Conservation (phyloP, 139 green algal genomes). For the Volvox reticuliferus region DNA sequence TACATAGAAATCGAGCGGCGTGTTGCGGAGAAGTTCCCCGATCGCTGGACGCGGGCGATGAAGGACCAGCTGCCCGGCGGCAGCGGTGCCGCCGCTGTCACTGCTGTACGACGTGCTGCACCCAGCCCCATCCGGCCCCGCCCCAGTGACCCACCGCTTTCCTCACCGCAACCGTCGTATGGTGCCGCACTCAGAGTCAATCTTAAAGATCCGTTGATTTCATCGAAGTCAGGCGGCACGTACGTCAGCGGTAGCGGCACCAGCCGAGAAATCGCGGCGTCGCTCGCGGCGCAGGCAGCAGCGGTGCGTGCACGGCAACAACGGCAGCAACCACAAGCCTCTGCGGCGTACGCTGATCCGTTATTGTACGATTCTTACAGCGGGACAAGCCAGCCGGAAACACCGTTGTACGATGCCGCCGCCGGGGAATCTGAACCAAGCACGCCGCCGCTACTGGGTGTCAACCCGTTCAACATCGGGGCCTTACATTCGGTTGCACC, state of each 20-base stretch:
- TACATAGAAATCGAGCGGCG: slow-evolving; percentile 60
- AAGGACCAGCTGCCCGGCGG: slow-evolving; percentile 14
- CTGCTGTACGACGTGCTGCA: not conserved
- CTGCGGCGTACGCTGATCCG: not conserved
- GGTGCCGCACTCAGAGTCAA: slow-evolving; percentile 1
- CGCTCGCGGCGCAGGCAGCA: not conserved
- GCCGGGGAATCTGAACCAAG: not conserved
- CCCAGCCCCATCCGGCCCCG: not conserved
- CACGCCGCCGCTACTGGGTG: not conserved
- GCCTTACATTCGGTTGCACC: slow-evolving; percentile 4
- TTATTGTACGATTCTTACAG: slow-evolving; percentile 4
- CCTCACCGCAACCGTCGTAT: slow-evolving; percentile 1
- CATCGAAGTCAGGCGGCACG: not conserved
- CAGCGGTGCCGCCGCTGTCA: not conserved
- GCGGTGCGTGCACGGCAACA: slow-evolving; percentile 11
- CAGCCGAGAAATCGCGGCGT: not conserved
- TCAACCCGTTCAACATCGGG: slow-evolving; percentile 41
- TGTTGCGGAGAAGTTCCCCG: slow-evolving; percentile 57
- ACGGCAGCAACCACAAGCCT: not conserved
- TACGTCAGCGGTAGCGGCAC: not conserved
- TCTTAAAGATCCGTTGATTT: slow-evolving; percentile 29
- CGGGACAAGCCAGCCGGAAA: not conserved
- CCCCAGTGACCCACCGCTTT: not conserved
- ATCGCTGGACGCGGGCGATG: slow-evolving; percentile 28
- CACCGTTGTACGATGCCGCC: not conserved